Evolutionary conservation across 208 protist species (phyloP).

Genomic region (Wallacemonas sp.): DNA sequence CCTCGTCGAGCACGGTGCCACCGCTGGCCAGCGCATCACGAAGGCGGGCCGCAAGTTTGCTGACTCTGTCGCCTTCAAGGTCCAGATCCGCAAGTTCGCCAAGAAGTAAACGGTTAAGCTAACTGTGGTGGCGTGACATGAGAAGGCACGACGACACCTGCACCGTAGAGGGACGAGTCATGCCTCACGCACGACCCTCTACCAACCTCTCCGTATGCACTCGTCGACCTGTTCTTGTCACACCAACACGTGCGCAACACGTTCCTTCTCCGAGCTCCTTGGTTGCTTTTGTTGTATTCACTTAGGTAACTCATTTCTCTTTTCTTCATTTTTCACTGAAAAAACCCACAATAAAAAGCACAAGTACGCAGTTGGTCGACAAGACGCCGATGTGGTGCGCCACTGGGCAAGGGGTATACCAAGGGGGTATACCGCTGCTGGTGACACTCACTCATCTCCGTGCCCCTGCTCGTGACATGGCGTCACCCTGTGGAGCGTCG

Average conservation of each 20-base stretch:
- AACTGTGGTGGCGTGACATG: neutral
- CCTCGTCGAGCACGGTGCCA: conserved; percentile 84
- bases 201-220: too few relatives aligned
- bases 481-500: too few relatives aligned
- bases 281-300: neutral
- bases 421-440: too few relatives aligned
- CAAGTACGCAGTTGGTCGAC: neutral
- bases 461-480: too few relatives aligned
- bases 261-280: neutral
- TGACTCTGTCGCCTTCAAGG: conserved; percentile 94
- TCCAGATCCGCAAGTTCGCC: conserved; percentile 68
- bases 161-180: too few relatives aligned
- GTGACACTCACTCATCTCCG: too few relatives aligned
- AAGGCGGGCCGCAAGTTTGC: conserved; percentile 92
- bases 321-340: conserved; percentile 5
- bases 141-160: too few relatives aligned
- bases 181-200: too few relatives aligned
- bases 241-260: too few relatives aligned
- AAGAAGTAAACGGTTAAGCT: conserved; percentile 25
- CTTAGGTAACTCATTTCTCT: conserved; percentile 13
- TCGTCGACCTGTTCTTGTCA: too few relatives aligned
- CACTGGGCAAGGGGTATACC: too few relatives aligned
- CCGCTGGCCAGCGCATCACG: conserved; percentile 92
- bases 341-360: neutral
- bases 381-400: too few relatives aligned